These are phyloP conservation scores for Tuber indicum DNA, from an alignment of 495 filamentous ascomycete genomes.

Conservation along the genomic window DNA sequence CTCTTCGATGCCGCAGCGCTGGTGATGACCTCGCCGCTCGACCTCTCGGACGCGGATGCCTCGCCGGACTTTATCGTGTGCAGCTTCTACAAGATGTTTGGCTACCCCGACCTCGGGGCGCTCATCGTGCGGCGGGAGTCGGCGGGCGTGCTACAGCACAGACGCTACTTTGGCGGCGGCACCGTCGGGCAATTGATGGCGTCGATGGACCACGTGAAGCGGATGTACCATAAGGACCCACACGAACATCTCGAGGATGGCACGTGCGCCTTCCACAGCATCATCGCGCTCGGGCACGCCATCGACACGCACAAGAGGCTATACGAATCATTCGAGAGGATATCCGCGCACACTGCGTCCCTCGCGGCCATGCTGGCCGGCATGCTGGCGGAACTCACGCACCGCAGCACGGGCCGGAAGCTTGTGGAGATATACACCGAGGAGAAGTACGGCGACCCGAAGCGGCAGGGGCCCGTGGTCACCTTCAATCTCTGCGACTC, in stretches of 20 bases:
- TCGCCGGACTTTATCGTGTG: constrained; percentile 68
- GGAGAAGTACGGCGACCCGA: constrained; percentile 51
- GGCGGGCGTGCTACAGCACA: constrained; percentile 55
- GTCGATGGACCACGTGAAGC: constrained; percentile 58
- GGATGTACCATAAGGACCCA: constrained; percentile 50
- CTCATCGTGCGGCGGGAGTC: constrained; percentile 60
- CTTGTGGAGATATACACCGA: constrained; percentile 58
- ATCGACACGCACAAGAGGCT: constrained; percentile 59
- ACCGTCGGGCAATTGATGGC: constrained; percentile 64
- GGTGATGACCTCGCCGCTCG: constrained; percentile 59
- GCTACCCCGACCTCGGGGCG: constrained; percentile 69
- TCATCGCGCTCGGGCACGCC: constrained; percentile 63
- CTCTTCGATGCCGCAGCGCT: constrained; percentile 69
- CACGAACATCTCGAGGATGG: constrained; percentile 71
- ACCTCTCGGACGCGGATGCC: constrained; percentile 53
- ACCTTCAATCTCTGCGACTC: constrained; percentile 59
- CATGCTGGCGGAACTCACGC: constrained; percentile 50
- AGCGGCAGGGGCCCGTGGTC: constrained; percentile 61
- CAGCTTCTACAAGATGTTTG: constrained; percentile 78
- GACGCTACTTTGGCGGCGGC: constrained; percentile 71
- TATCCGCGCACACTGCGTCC: constrained; percentile 58
- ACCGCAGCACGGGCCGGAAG: constrained; percentile 52
- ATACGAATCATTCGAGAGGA: constrained; percentile 56
- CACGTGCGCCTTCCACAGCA: constrained; percentile 70
- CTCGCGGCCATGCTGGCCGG: constrained; percentile 52